Evolutionary conservation across 2,329 filamentous ascomycete species (phyloP).

Genomic region (Fusarium nisikadoi): DNA sequence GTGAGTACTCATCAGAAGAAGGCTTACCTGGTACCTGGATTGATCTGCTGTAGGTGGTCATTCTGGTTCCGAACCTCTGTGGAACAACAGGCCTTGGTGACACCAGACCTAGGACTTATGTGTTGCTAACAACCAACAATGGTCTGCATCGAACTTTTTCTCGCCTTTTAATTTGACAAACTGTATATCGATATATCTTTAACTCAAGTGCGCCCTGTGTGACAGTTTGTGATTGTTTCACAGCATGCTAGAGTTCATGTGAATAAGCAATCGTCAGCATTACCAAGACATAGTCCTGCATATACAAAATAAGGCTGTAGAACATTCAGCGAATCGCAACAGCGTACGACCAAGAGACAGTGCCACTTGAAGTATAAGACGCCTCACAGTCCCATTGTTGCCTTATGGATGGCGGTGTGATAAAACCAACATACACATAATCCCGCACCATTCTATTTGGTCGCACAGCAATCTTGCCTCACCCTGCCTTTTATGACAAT

Average conservation of each 20-base stretch:
- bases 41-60: neutral
- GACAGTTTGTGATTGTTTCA: neutral
- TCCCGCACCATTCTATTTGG: accelerated
- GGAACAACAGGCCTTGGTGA: neutral
- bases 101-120: neutral
- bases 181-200: accelerated
- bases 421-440: neutral
- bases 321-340: neutral
- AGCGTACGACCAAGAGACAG: neutral
- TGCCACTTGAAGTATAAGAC: neutral
- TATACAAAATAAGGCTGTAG: accelerated
- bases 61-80: neutral
- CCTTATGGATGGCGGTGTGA: neutral
- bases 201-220: neutral
- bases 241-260: no score
- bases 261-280: neutral
- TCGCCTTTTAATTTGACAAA: neutral
- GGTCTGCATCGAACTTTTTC: neutral
- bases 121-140: neutral
- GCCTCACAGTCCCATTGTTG: neutral
- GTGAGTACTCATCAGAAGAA: accelerated
- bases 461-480: accelerated
- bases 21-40: neutral
- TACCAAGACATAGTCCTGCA: neutral
- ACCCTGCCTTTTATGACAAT: neutral